phyloP scores from a whole-genome alignment of 345 rosid genomes.

The Pistacia integerrima region DNA sequence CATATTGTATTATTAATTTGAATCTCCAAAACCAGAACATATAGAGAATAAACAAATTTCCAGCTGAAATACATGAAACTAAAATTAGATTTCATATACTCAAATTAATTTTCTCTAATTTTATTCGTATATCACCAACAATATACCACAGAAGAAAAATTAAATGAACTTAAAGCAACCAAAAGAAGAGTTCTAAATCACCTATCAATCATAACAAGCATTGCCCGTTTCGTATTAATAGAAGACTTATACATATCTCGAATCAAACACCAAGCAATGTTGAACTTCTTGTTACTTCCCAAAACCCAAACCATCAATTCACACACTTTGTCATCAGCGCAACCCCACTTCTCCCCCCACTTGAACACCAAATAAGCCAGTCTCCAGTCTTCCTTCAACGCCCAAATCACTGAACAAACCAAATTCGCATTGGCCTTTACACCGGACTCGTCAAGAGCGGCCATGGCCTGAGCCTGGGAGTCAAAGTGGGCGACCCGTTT shows the following conservation, averaged over 20 bases:
- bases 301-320: constrained; percentile 69
- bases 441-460: constrained; percentile 47
- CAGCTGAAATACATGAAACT: neutral
- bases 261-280: constrained; percentile 78
- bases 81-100: neutral
- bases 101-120: neutral
- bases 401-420: constrained; percentile 65
- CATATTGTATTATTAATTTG: neutral
- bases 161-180: neutral
- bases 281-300: constrained; percentile 72
- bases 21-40: neutral
- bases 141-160: neutral
- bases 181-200: constrained; percentile 26
- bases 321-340: constrained; percentile 47
- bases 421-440: constrained; percentile 38
- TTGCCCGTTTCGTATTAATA: constrained; percentile 51
- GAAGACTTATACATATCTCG: constrained; percentile 59
- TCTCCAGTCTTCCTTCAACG: constrained; percentile 64
- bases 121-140: neutral
- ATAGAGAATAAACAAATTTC: neutral
- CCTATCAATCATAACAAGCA: constrained; percentile 91
- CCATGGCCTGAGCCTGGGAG: constrained; percentile 58
- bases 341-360: constrained; percentile 67
- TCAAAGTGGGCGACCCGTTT: constrained; percentile 47
- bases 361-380: constrained; percentile 72